Conservation (phyloP, 305 asterid genomes). For the Fraxinus dipetala region DNA sequence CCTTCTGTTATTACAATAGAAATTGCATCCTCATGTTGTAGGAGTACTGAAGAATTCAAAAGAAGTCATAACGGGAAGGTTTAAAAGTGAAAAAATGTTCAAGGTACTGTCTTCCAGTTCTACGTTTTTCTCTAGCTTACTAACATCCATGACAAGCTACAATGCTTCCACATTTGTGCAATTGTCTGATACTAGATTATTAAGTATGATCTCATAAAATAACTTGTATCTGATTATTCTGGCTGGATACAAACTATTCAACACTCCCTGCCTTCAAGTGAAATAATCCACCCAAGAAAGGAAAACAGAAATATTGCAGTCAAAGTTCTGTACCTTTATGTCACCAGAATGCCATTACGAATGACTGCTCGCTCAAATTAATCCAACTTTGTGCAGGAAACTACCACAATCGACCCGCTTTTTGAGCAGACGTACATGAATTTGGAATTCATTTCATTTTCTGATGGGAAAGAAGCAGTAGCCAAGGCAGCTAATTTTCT, state of each 20-base stretch:
- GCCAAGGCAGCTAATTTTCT: no score
- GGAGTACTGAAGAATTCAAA: constrained; percentile 79
- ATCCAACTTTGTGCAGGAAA: constrained; percentile 37
- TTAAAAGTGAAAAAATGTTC: constrained; percentile 37
- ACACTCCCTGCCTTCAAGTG: background rate
- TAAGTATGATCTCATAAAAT: constrained; percentile 2
- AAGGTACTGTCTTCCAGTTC: constrained; percentile 40
- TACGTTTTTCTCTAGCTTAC: constrained; percentile 1
- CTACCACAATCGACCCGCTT: constrained; percentile 28
- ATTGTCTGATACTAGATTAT: background rate
- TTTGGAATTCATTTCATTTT: constrained; percentile 69
- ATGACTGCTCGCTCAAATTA: constrained; percentile 20
- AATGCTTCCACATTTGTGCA: background rate
- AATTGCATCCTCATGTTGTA: constrained; percentile 31
- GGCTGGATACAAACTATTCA: background rate
- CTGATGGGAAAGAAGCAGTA: constrained; percentile 2
- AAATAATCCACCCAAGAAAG: background rate
- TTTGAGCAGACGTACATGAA: constrained; percentile 42
- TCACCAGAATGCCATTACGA: constrained; percentile 1
- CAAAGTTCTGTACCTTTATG: constrained; percentile 1
- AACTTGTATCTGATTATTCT: background rate
- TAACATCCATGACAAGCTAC: background rate
- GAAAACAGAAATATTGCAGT: background rate
- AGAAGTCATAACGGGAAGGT: constrained; percentile 51
- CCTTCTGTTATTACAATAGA: constrained; percentile 19